Base-by-base conservation (phyloP, 495 filamentous ascomycete species). In the Lichenothelia convexa region DNA sequence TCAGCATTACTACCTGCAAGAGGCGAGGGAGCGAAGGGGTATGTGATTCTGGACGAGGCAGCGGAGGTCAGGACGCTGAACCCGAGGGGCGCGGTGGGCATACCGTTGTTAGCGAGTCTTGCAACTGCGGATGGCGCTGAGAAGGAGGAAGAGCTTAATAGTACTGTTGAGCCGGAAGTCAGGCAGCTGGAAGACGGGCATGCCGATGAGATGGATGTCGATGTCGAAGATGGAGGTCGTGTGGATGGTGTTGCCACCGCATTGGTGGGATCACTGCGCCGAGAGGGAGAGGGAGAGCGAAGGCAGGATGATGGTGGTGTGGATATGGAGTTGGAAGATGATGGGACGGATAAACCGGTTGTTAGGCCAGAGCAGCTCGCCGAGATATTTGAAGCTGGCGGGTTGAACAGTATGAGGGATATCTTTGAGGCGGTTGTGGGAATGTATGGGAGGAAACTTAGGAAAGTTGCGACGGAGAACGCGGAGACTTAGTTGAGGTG, bases 371-470 rank as follows among this genome's bases (percentile, higher is more conserved):
- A 81, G 46, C 70, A 70, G 41, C 57, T 93, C 33, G 66, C 77
- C 9, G 63, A 70, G 41, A 65, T 91, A 6, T 89, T 92, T 51
- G 73, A 83, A 38, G 64, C 67, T 21, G 73, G 68, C 1, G 75
- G 80, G 18, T 66, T 80, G 5, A 81, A 75, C 55, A 75, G 78
- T 7, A 64, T 89, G 56, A 68, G 70, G 35, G 74, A 83, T 35
- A 60, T 91, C 47, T 91, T 92, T 51, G 68, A 75, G 43, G 70
- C 73, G 38, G 77, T 93, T 13, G 72, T 72, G 1, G 64, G 58
- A 8, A 44, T 80, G 35, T 73, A 70, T 46, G 60, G 62, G 5
- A 48, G 62, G 17, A 72, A 68, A 40, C 56, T 43, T 23, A 44
- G 42, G 22, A 34, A 11, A 22, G 27, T 12, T n/a, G n/a, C n/a